phyloP scores from a whole-genome alignment of 75 land plant genomes.

The Sequoia sempervirens region DNA sequence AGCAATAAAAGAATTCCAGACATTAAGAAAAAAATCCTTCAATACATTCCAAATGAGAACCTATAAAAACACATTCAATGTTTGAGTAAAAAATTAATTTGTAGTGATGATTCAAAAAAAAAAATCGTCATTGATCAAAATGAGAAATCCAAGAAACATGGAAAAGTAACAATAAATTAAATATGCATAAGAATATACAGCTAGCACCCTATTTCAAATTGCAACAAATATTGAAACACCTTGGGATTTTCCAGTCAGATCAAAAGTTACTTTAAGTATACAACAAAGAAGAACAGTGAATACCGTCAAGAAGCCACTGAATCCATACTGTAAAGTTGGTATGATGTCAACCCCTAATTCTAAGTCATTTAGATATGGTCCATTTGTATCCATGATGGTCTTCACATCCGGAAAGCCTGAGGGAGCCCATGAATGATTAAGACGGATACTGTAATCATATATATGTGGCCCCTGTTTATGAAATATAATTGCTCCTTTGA shows the following conservation, averaged over 20 bases:
- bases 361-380: constrained; percentile 69
- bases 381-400: constrained; percentile 73
- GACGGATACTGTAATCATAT: constrained; percentile 76
- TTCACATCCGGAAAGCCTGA: constrained; percentile 78
- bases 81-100: neutral
- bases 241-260: neutral
- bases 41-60: constrained; percentile 2
- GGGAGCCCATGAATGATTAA: constrained; percentile 85
- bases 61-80: neutral
- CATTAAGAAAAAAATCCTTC: neutral
- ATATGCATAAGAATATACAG: neutral
- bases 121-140: neutral
- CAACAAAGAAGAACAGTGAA: constrained; percentile 7
- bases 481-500: constrained; percentile 77
- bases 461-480: constrained; percentile 68
- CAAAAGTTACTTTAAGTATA: constrained; percentile 4
- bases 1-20: neutral
- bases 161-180: neutral
- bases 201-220: neutral
- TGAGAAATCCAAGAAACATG: neutral
- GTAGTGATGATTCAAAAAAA: neutral
- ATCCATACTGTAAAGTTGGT: constrained; percentile 68
- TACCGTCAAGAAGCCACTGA: constrained; percentile 86
- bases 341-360: constrained; percentile 42
- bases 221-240: neutral